Evolutionary conservation across 2,329 filamentous ascomycete genomes (phyloP), one percentile per base, ranked within the genome.

Genomic region (Beauveria pseudobassiana): DNA sequence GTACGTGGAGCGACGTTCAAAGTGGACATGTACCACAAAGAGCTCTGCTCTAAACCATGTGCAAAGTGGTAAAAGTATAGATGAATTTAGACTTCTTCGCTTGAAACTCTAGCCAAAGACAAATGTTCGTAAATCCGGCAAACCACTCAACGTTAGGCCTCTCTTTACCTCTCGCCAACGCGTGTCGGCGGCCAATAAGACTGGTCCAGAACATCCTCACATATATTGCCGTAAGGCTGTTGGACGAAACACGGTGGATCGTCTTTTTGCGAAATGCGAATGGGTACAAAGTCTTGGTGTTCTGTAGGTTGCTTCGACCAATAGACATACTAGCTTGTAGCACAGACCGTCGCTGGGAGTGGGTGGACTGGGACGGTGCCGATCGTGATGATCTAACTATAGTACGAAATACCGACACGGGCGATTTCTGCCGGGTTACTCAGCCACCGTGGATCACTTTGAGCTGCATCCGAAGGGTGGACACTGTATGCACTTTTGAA

Each of bases 351-450:
- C 34, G 16, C 22, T 38, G 16, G 54, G 54, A 20, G 22, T 10
- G 14, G 3, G 52, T 55, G 22, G 52, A 30, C 10, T 43, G 40
- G 8, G 16, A 43, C 18, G 3, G 14, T 24, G 53, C 22, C 53
- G 53, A 55, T 55, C 56, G 30, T 46, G 46, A 50, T 46, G 56
- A 59, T 59, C 56, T 16, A 38, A 38, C 12, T 43, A 16, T 50
- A 30, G 46, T 34, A 51, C 46, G 30, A 51, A 59, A 59, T 50
- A 34, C 20, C 26, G n/a, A 45, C 26, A 51, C 16, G 28, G 30
- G 22, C 22, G 40, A 55, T 55, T 26, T 45, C 14, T 45, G 18
- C 40, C 16, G 24, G 16, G 16, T 20, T 9, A 16, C 40, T 22
- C 38, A 43, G 53, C 53, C 53, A 55, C 38, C 38, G 24, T 34